Percentiles rank a stretch among this genome's conserved stretches.
phyloP scores from a whole-genome alignment of 345 rosid genomes.

The Ailanthus altissimus region DNA sequence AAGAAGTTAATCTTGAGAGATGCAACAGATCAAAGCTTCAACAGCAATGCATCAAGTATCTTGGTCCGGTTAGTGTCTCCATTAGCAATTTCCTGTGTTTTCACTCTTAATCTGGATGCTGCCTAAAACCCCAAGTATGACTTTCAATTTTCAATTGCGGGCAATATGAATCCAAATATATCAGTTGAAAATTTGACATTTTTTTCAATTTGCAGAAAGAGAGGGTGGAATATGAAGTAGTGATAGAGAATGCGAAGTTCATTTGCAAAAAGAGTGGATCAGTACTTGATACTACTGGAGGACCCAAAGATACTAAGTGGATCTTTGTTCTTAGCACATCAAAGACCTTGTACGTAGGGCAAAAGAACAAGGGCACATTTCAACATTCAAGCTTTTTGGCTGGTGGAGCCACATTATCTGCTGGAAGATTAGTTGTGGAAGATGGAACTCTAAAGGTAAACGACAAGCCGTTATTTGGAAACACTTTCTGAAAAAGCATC shows the following conservation, averaged over 20 bases:
- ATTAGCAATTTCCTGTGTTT: not conserved
- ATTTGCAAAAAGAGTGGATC: conserved; percentile 53
- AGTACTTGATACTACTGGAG: conserved; percentile 59
- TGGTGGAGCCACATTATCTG: conserved; percentile 89
- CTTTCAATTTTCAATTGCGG: not conserved
- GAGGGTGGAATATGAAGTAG: conserved; percentile 65
- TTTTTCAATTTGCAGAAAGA: conserved; percentile 50
- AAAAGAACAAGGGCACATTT: conserved; percentile 80
- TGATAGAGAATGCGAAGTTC: conserved; percentile 51
- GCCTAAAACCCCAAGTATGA: not conserved
- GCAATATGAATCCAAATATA: not conserved
- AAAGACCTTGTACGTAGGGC: conserved; percentile 60
- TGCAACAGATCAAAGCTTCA: conserved; percentile 75
- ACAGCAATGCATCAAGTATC: conserved; percentile 92
- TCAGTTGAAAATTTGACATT: not conserved
- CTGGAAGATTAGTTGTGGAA: conserved; percentile 73
- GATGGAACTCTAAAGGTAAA: conserved; percentile 67
- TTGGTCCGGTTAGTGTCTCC: conserved; percentile 74
- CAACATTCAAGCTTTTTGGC: conserved; percentile 95
- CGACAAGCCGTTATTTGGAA: not conserved
- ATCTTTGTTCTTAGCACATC: conserved; percentile 85
- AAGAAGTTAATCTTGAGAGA: conserved; percentile 62
- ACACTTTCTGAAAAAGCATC: not conserved
- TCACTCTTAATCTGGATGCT: not conserved
- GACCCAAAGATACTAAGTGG: conserved; percentile 73